A percentile compares a stretch with the other conserved stretches of the same genome.
Evolutionary conservation across 2,329 filamentous ascomycete species (phyloP).

Genomic region (Teratosphaeria epicoccoides): DNA sequence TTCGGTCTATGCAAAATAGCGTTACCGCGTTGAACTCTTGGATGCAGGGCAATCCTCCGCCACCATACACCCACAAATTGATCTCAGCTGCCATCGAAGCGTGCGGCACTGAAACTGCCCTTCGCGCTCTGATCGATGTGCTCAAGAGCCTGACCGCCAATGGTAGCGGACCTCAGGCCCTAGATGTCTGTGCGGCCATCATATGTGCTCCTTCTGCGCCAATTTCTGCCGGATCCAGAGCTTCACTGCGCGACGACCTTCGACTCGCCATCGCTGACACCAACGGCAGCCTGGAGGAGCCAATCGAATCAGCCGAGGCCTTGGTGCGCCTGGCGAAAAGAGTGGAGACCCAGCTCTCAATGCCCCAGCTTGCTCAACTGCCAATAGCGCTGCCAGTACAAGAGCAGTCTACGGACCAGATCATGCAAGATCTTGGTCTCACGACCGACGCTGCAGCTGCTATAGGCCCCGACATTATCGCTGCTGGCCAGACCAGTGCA

Average conservation of each 20-base stretch:
- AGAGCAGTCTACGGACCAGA: slow-evolving; percentile 17
- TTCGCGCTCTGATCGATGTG: slow-evolving; percentile 57
- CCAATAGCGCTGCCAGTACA: slow-evolving; percentile 16
- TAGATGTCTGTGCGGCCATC: slow-evolving; percentile 59
- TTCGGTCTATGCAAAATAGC: slow-evolving; percentile 48
- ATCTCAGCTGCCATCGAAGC: slow-evolving; percentile 51
- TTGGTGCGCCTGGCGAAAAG: slow-evolving; percentile 22
- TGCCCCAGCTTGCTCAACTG: slow-evolving; percentile 46
- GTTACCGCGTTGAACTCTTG: slow-evolving; percentile 56
- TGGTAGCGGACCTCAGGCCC: slow-evolving; percentile 49
- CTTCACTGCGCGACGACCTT: slow-evolving; percentile 21
- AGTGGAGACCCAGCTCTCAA: slow-evolving; percentile 38
- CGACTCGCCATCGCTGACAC: slow-evolving; percentile 39
- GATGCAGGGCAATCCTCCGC: slow-evolving; percentile 43
- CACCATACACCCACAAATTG: slow-evolving; percentile 63
- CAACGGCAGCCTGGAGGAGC: slow-evolving; percentile 48
- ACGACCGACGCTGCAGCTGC: slow-evolving; percentile 8
- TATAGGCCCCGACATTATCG: slow-evolving; percentile 2
- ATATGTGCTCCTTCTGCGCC: slow-evolving; percentile 52
- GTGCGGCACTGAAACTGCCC: slow-evolving; percentile 50
- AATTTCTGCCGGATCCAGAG: background rate
- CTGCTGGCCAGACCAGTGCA: slow-evolving; percentile 5
- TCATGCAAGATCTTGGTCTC: slow-evolving; percentile 27
- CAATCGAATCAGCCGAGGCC: slow-evolving; percentile 47
- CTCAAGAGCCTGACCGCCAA: slow-evolving; percentile 51